phyloP scores from a whole-genome alignment of 2,329 filamentous ascomycete genomes.

The Pseudogymnoascus sp. region DNA sequence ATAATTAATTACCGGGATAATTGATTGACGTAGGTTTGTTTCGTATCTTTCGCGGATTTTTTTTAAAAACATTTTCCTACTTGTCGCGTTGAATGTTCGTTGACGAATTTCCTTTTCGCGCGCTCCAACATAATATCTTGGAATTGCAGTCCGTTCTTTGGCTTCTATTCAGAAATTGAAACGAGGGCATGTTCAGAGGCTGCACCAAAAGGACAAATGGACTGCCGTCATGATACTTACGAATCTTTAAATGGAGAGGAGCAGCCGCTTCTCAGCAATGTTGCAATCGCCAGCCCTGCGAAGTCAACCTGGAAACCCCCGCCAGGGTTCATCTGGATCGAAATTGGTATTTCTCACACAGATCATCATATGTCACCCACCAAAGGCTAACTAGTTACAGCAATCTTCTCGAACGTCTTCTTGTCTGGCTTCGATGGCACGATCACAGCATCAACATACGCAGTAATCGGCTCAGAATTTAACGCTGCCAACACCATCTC shows the following conservation, averaged over 20 bases:
- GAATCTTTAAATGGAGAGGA: not conserved
- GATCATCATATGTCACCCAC: slow-evolving; percentile 9
- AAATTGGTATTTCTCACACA: slow-evolving; percentile 36
- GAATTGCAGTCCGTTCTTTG: not conserved
- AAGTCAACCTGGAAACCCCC: slow-evolving; percentile 39
- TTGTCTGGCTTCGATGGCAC: slow-evolving; percentile 64
- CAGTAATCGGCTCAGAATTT: slow-evolving; percentile 69
- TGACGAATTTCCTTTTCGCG: not conserved
- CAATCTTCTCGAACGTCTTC: slow-evolving; percentile 59
- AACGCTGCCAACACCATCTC: slow-evolving; percentile 64
- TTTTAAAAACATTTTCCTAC: not conserved
- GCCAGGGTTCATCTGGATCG: slow-evolving; percentile 48
- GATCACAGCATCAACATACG: slow-evolving; percentile 66
- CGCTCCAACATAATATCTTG: not conserved
- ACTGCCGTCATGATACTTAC: not conserved
- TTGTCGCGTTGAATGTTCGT: slow-evolving; percentile 1
- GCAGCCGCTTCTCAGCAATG: not conserved
- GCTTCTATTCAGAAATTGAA: not conserved
- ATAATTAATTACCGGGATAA: not conserved
- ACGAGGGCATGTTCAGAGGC: not conserved
- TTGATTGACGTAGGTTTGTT: not conserved
- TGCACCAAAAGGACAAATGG: not conserved
- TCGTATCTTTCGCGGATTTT: not conserved
- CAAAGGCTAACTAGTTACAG: slow-evolving; percentile 21
- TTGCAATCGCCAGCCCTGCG: not conserved